Conservation (phyloP, 164 flowering plant species). For the Chimonanthus salicifolius region DNA sequence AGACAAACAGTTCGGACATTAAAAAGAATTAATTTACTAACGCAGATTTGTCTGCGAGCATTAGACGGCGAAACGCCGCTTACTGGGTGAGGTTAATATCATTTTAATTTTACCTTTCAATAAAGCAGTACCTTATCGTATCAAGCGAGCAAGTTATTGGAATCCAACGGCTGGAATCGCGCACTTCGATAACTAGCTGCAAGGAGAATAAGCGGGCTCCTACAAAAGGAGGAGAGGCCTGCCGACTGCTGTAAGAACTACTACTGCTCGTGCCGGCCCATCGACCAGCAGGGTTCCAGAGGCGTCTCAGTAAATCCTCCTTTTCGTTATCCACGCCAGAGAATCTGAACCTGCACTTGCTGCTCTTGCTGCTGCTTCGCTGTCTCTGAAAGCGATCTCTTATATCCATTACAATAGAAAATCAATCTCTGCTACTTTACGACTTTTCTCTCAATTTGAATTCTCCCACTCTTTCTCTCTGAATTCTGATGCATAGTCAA, state of each 20-base stretch:
- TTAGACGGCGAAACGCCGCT: too few species aligned
- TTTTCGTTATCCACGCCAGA: not conserved
- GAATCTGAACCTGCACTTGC: not conserved
- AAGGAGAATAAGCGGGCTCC: not conserved
- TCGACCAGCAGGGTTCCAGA: slow-evolving; percentile 2
- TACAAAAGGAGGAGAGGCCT: not conserved
- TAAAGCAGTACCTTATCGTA: not conserved
- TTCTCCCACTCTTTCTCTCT: not conserved
- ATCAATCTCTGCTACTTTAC: not conserved
- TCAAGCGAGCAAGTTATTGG: not conserved
- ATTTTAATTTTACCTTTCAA: too few species aligned
- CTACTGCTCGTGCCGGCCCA: not conserved
- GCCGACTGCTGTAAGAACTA: not conserved
- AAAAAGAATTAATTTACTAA: too few species aligned
- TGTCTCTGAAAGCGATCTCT: slow-evolving; percentile 5
- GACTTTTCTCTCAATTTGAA: not conserved
- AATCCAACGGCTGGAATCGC: slow-evolving; percentile 2
- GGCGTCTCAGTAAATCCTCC: slow-evolving; percentile 1
- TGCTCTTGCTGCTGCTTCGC: not conserved
- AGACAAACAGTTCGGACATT: too few species aligned
- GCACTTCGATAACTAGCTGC: not conserved
- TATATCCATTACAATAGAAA: not conserved
- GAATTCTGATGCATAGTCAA: not conserved
- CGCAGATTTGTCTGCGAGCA: too few species aligned
- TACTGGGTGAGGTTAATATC: too few species aligned